phyloP scores from a whole-genome alignment of 2,329 filamentous ascomycete species.

The Bipolaris bicolor region DNA sequence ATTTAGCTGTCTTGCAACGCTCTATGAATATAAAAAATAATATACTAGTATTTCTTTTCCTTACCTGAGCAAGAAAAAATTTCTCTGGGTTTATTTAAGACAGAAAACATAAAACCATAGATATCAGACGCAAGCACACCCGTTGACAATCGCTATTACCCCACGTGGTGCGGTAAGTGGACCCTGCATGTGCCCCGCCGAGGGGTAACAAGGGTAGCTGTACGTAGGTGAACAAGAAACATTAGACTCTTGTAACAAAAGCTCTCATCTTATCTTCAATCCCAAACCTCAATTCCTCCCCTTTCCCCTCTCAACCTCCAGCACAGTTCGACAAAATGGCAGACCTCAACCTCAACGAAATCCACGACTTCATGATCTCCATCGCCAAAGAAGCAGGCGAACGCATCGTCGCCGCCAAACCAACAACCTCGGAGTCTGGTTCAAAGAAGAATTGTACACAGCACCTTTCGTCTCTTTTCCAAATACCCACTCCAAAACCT shows the following conservation, averaged over 20 bases:
- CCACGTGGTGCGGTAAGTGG: neutral
- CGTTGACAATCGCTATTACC: neutral
- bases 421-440: slow-evolving; percentile 50
- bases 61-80: too few species aligned
- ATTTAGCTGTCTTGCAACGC: too few species aligned
- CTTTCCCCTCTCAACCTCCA: neutral
- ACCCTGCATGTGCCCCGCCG: slow-evolving; percentile 4
- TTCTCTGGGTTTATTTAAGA: too few species aligned
- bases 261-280: neutral
- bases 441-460: slow-evolving; percentile 58
- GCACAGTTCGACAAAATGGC: slow-evolving; percentile 33
- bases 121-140: neutral
- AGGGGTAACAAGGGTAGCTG: slow-evolving; percentile 1
- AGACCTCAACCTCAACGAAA: slow-evolving; percentile 53
- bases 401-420: slow-evolving; percentile 55
- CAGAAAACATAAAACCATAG: neutral
- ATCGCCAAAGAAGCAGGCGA: slow-evolving; percentile 55
- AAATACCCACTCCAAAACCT: neutral
- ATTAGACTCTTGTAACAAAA: neutral
- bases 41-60: too few species aligned
- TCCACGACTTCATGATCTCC: slow-evolving; percentile 56
- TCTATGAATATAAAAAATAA: too few species aligned
- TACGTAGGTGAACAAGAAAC: neutral
- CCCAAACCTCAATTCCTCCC: neutral
- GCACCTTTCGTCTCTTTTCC: too few species aligned